Evolutionary conservation across 257 asterid genomes (phyloP).

Genomic region (Linderniella brevidens): DNA sequence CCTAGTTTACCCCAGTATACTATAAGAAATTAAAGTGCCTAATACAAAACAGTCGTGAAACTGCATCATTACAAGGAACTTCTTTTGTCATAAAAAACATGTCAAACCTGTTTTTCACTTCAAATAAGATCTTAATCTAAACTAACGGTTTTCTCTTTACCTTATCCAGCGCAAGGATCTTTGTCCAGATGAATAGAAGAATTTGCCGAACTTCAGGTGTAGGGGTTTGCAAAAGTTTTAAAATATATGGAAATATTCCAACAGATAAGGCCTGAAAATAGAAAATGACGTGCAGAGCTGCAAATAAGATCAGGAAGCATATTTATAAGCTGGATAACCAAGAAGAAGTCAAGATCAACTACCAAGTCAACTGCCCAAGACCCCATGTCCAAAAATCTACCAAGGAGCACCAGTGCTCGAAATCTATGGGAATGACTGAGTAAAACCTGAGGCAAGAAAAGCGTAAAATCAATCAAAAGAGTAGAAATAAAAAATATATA

Average conservation of each 20-base stretch:
- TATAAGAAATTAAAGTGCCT: too few species aligned
- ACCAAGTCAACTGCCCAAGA: constrained; percentile 99
- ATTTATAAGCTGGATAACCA: too few species aligned
- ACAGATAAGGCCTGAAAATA: constrained; percentile 83
- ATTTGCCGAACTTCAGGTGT: constrained; percentile 94
- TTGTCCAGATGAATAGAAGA: constrained; percentile 97
- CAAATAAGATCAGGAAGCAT: too few species aligned
- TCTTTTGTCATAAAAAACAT: too few species aligned
- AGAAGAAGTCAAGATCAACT: constrained; percentile 11
- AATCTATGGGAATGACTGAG: constrained; percentile 97
- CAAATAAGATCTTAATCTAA: too few species aligned
- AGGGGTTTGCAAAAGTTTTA: constrained; percentile 87
- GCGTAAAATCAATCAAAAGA: neutral
- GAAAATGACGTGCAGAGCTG: neutral
- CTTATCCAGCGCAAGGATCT: constrained; percentile 95
- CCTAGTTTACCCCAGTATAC: too few species aligned
- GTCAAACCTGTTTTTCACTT: too few species aligned
- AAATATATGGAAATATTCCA: constrained; percentile 92
- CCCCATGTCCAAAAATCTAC: constrained; percentile 99
- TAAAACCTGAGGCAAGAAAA: constrained; percentile 46
- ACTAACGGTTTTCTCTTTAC: constrained; percentile 15
- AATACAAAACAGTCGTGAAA: too few species aligned
- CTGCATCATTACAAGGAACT: too few species aligned
- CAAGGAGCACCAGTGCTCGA: constrained; percentile 97
- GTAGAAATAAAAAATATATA: neutral